A percentile compares a stretch with the other conserved stretches of the same genome.
These are phyloP conservation scores for Pseudozyma hubeiensis DNA, from an alignment of 1,284 basidiomycete species.

Conservation along the genomic window DNA sequence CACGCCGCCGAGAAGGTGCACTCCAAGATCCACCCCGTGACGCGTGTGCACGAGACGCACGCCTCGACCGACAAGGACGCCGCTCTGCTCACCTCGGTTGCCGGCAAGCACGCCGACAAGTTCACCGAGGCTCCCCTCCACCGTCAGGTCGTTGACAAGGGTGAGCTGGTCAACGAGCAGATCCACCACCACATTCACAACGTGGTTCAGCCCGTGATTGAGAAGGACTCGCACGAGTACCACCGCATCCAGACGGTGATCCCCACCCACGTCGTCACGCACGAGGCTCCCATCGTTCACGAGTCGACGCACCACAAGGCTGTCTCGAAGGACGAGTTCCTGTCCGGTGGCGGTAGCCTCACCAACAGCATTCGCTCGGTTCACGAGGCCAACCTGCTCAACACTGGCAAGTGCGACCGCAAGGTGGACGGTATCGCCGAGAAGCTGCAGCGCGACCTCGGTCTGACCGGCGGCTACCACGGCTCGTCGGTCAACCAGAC, in stretches of 20 bases:
- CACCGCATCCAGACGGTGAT: conserved; percentile 66
- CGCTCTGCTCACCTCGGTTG: conserved; percentile 62
- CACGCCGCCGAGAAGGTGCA: conserved; percentile 63
- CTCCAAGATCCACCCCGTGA: conserved; percentile 58
- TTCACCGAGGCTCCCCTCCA: conserved; percentile 55
- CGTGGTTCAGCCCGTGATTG: conserved; percentile 68
- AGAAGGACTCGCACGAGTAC: conserved; percentile 68
- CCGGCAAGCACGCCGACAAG: conserved; percentile 58
- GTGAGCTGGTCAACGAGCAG: conserved; percentile 64
- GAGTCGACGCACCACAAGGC: conserved; percentile 64
- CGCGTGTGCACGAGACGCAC: conserved; percentile 64
- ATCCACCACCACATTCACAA: conserved; percentile 69
- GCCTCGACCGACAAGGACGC: conserved; percentile 68
- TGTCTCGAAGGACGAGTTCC: conserved; percentile 62
- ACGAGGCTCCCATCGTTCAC: conserved; percentile 68
- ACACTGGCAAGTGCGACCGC: conserved; percentile 61
- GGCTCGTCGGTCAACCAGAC: conserved; percentile 3
- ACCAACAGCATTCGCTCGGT: conserved; percentile 44
- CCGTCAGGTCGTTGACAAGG: conserved; percentile 66
- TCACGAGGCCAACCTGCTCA: conserved; percentile 58
- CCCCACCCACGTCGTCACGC: conserved; percentile 60
- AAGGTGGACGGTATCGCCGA: conserved; percentile 60
- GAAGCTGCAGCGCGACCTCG: conserved; percentile 52
- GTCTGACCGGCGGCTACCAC: conserved; percentile 23
- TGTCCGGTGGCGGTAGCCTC: conserved; percentile 61